These are phyloP conservation scores for Tubosaeta sp. DNA, from an alignment of 768 basidiomycete species.

Conservation along the genomic window DNA sequence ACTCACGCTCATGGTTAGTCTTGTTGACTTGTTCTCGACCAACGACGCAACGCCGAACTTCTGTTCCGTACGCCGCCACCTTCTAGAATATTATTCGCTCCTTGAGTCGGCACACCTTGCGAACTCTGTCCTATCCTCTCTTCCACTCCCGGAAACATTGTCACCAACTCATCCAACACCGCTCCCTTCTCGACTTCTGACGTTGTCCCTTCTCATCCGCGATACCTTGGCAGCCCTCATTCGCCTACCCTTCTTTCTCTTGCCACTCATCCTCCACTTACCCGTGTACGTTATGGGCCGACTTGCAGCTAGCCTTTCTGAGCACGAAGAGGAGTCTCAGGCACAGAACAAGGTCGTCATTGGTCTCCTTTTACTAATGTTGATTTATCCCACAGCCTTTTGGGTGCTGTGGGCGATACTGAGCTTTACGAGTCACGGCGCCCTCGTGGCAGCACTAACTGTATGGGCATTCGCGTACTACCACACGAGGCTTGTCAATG, in stretches of 20 bases:
- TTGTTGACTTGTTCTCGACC: slow-evolving; percentile 84
- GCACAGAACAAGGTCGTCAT: slow-evolving; percentile 97
- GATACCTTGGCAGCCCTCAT: slow-evolving; percentile 69
- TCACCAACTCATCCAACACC: slow-evolving; percentile 70
- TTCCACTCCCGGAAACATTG: slow-evolving; percentile 80
- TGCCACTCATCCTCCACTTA: slow-evolving; percentile 78
- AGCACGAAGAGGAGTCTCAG: slow-evolving; percentile 90
- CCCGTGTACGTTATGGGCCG: slow-evolving; percentile 84
- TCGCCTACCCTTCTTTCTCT: slow-evolving; percentile 82
- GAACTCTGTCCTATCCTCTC: slow-evolving; percentile 76
- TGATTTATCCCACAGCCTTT: slow-evolving; percentile 82
- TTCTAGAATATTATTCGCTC: slow-evolving; percentile 87
- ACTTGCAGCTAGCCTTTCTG: slow-evolving; percentile 65
- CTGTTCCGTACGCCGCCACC: slow-evolving; percentile 55
- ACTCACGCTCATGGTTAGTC: slow-evolving; percentile 42
- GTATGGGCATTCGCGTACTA: slow-evolving; percentile 81
- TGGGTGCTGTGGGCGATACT: slow-evolving; percentile 82
- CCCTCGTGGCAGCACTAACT: slow-evolving; percentile 59
- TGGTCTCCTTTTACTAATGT: slow-evolving; percentile 67
- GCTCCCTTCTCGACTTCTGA: slow-evolving; percentile 79
- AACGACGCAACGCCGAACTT: slow-evolving; percentile 58
- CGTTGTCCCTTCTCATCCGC: slow-evolving; percentile 71
- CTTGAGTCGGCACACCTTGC: slow-evolving; percentile 78
- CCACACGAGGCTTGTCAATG: slow-evolving; percentile 83
- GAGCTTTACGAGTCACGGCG: slow-evolving; percentile 70